These are phyloP conservation scores for Ailanthus altissimus DNA, from an alignment of 345 rosid species.

Conservation along the genomic window DNA sequence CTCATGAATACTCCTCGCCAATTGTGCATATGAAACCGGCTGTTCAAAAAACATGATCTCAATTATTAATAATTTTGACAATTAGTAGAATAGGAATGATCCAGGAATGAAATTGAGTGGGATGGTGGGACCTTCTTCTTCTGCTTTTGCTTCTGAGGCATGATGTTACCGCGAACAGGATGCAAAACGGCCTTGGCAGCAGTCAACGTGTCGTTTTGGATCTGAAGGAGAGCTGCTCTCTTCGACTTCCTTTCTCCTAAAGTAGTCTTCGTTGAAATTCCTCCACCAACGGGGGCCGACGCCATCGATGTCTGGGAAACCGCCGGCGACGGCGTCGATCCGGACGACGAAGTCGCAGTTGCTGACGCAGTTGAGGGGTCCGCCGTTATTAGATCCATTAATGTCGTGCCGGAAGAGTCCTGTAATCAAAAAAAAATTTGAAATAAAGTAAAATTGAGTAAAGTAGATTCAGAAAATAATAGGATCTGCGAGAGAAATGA, in stretches of 20 bases:
- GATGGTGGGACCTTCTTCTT: constrained; percentile 55
- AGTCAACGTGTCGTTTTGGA: constrained; percentile 87
- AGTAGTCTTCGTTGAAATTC: constrained; percentile 50
- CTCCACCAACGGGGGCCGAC: constrained; percentile 26
- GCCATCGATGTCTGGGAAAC: constrained; percentile 33
- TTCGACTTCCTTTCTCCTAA: constrained; percentile 84
- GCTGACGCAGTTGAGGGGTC: constrained; percentile 63
- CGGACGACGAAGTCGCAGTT: constrained; percentile 40
- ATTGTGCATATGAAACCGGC: constrained; percentile 98
- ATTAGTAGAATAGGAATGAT: not conserved
- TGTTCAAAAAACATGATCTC: constrained; percentile 26
- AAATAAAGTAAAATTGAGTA: not conserved
- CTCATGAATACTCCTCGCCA: constrained; percentile 98
- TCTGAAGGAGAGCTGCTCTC: constrained; percentile 81
- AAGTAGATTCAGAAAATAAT: not conserved
- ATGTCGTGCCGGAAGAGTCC: constrained; percentile 89
- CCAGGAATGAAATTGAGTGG: not conserved
- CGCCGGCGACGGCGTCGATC: constrained; percentile 39
- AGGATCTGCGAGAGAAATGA: not conserved
- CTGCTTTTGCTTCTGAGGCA: constrained; percentile 71
- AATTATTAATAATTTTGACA: not conserved
- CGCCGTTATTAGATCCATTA: constrained; percentile 98
- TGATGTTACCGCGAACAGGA: constrained; percentile 66
- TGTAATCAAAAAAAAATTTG: constrained; percentile 24
- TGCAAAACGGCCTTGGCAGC: constrained; percentile 79